A percentile compares a stretch with the other conserved stretches of the same genome.
These are phyloP conservation scores for Corymbia maculata DNA, from an alignment of 345 rosid genomes.

Conservation along the genomic window DNA sequence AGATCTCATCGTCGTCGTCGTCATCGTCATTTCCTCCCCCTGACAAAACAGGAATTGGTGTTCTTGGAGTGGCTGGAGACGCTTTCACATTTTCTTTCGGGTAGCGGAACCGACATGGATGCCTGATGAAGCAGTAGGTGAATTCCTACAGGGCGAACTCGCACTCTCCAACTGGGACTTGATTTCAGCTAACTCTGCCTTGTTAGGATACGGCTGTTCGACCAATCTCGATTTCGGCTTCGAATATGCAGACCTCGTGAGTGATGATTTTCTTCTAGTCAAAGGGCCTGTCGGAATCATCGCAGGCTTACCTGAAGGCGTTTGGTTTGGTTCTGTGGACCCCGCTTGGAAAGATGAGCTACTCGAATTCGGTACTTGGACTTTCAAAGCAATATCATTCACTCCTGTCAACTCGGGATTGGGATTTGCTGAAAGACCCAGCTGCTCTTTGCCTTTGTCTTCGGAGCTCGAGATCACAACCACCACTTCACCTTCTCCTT, in stretches of 20 bases:
- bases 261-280: not conserved
- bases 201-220: not conserved
- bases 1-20: constrained; percentile 40
- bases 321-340: not conserved
- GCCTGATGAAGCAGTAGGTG: not conserved
- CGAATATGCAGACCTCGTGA: not conserved
- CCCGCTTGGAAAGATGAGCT: not conserved
- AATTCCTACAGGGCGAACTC: not conserved
- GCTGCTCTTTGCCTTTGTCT: not conserved
- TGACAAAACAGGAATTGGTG: not conserved
- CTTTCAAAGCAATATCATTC: not conserved
- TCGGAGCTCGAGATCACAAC: not conserved
- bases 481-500: not conserved
- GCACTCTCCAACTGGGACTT: not conserved
- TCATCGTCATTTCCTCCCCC: constrained; percentile 13
- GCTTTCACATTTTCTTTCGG: not conserved
- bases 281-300: not conserved
- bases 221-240: constrained; percentile 2
- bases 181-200: not conserved
- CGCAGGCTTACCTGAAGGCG: not conserved
- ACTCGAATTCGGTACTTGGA: not conserved
- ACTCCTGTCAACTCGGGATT: not conserved
- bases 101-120: not conserved
- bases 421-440: not conserved
- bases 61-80: not conserved